These are phyloP conservation scores for Calonectria hawksworthii DNA, from an alignment of 2,329 filamentous ascomycete genomes.

Conservation along the genomic window DNA sequence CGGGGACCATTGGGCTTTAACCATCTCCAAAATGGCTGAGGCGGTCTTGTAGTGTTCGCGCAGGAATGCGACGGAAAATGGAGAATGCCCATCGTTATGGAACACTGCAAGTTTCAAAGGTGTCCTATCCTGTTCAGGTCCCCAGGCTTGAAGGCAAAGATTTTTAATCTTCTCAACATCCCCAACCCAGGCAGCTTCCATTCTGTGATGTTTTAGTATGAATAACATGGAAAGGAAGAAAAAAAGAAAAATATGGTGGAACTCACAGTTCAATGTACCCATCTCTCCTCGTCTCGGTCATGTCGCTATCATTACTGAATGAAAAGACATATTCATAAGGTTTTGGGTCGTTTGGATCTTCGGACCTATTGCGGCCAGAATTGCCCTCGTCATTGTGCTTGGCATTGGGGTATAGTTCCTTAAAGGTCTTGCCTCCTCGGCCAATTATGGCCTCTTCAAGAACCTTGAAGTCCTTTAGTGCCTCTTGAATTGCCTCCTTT, in stretches of 20 bases:
- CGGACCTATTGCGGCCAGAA: background rate
- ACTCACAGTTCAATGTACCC: constrained; percentile 76
- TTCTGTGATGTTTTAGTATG: constrained; percentile 55
- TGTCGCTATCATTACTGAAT: constrained; percentile 68
- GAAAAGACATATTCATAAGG: constrained; percentile 64
- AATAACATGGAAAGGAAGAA: background rate
- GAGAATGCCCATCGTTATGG: constrained; percentile 66
- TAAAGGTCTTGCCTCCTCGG: constrained; percentile 76
- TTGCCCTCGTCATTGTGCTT: constrained; percentile 38
- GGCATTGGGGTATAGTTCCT: constrained; percentile 72
- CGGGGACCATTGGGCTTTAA: constrained; percentile 76
- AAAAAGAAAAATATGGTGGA: background rate
- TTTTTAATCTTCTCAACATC: constrained; percentile 76
- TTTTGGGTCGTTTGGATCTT: constrained; percentile 39
- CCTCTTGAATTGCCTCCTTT: constrained; percentile 61
- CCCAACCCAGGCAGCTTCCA: constrained; percentile 81
- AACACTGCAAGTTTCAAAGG: constrained; percentile 75
- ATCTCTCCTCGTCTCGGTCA: constrained; percentile 66
- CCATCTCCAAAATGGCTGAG: constrained; percentile 77
- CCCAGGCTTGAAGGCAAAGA: constrained; percentile 73
- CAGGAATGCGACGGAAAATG: constrained; percentile 78
- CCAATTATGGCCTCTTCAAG: constrained; percentile 60
- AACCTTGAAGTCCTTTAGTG: constrained; percentile 28
- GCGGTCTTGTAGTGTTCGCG: constrained; percentile 76
- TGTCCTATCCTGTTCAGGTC: constrained; percentile 63